phyloP scores from a whole-genome alignment of 2,329 filamentous ascomycete species.

The Diaporthe citriasiana region DNA sequence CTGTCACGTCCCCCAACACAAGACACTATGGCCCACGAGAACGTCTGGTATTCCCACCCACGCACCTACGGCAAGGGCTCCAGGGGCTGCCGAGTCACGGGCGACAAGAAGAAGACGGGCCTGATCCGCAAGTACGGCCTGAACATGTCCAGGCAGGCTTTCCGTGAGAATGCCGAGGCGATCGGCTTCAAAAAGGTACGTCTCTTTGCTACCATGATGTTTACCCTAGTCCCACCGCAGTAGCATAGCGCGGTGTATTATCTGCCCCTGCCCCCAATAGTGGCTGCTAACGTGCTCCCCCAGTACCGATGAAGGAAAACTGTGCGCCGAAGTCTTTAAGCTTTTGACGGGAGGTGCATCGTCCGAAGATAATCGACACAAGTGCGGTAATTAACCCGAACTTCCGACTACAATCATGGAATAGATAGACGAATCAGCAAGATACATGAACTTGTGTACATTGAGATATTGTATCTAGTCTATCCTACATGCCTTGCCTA shows the following conservation, averaged over 20 bases:
- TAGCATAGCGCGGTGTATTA: background rate
- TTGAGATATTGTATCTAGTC: conserved; percentile 31
- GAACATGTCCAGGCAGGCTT: conserved; percentile 71
- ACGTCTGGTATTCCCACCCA: conserved; percentile 87
- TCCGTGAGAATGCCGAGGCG: conserved; percentile 63
- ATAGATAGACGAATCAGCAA: background rate
- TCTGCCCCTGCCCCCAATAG: background rate
- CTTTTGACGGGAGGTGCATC: background rate
- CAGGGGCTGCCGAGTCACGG: conserved; percentile 65
- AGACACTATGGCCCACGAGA: conserved; percentile 67
- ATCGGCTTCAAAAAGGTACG: conserved; percentile 64
- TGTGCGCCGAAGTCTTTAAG: background rate
- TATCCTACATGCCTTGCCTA: conserved; percentile 19
- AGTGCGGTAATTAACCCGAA: background rate
- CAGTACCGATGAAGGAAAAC: conserved; percentile 29
- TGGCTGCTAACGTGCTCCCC: background rate
- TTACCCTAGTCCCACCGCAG: fast-evolving
- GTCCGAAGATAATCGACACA: background rate
- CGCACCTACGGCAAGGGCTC: conserved; percentile 85
- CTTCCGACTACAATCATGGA: background rate
- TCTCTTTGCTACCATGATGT: background rate
- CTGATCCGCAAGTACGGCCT: conserved; percentile 90
- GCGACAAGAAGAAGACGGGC: conserved; percentile 83
- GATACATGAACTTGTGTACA: background rate
- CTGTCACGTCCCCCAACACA: background rate